These are phyloP conservation scores for Solanum tarapatanum DNA, from an alignment of 257 asterid genomes.

Conservation along the genomic window DNA sequence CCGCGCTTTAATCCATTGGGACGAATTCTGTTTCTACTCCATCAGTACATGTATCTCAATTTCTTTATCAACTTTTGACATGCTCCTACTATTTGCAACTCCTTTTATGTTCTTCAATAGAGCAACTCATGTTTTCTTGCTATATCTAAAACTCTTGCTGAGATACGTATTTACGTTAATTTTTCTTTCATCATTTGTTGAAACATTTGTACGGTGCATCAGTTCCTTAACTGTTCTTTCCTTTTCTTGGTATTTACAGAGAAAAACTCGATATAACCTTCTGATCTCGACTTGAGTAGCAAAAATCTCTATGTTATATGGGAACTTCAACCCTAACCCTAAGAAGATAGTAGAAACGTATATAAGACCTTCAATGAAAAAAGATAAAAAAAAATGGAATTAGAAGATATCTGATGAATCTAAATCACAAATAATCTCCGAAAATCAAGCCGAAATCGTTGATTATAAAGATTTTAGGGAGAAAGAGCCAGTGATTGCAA, in stretches of 20 bases:
- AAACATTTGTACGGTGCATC: slow-evolving; percentile 5
- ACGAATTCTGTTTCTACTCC: not conserved
- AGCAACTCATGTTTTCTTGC: slow-evolving; percentile 7
- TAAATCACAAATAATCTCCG: too few relatives aligned
- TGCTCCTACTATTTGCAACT: slow-evolving; percentile 3
- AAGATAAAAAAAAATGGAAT: too few relatives aligned
- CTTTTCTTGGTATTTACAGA: slow-evolving; percentile 39
- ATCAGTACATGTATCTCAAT: not conserved
- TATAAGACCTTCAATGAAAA: too few relatives aligned
- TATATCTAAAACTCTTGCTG: slow-evolving; percentile 4
- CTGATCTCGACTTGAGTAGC: slow-evolving; percentile 70
- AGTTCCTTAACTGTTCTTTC: slow-evolving; percentile 44
- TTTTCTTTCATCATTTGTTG: not conserved
- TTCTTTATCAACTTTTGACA: not conserved
- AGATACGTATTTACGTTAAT: not conserved
- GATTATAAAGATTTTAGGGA: too few relatives aligned
- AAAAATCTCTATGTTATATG: not conserved
- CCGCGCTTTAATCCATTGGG: slow-evolving; percentile 11
- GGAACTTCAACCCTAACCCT: too few relatives aligned
- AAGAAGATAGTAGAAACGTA: too few relatives aligned
- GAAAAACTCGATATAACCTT: slow-evolving; percentile 59
- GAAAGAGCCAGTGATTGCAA: too few relatives aligned
- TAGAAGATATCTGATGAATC: too few relatives aligned
- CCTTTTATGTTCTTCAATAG: slow-evolving; percentile 6
- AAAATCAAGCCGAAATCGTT: too few relatives aligned